Base-by-base conservation (phyloP, 805 yeast genomes). In the Lipomyces mesembrius region DNA sequence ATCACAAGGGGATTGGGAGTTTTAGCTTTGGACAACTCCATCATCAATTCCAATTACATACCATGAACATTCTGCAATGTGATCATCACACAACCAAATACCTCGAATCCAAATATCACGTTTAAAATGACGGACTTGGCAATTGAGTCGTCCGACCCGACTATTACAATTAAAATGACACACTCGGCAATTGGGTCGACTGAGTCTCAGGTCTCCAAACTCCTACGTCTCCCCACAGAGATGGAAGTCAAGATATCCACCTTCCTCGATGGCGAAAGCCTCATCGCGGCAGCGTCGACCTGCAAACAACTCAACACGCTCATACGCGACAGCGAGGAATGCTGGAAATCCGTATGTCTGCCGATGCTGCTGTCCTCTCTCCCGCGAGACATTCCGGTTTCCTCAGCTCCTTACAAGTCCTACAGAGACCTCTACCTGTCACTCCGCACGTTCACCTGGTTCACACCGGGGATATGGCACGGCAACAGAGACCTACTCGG, bases 401-500 rank as follows among this genome's bases (percentile, higher is more conserved):
- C 69, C 17, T 61, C 65, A 29, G 61, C 63, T 12, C 76, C 76
- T 7, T 73, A 71, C 61, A 29, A 11, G 8, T 55, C 71, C 8
- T 70, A 58, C 39, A 56, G 59, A 25, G 65, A 66, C 8, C 57
- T 72, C 27, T 73, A 58, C 52, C 51, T 37, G 11, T 29, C 56
- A 12, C 64, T 75, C 35, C 66, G 68, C 51, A 61, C 49, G 22
- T 74, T 72, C 57, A 22, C 57, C 17, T 75, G 76, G 77, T 66
- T 75, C 27, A 62, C 69, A 9, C 72, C 72, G 3, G 71, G 74
- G 0, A 25, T 75, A 3, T 75, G 78, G 78, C 71, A 64, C 53
- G 77, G 78, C 34, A 73, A 73, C 57, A 69, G 64, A 12, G 65
- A 63, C 9, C 64, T 64, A 29, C 72, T 72, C 60, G 78, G 78